Evolutionary conservation across 1,284 basidiomycete species (phyloP).

Genomic region (Ceratobasidium sp.): DNA sequence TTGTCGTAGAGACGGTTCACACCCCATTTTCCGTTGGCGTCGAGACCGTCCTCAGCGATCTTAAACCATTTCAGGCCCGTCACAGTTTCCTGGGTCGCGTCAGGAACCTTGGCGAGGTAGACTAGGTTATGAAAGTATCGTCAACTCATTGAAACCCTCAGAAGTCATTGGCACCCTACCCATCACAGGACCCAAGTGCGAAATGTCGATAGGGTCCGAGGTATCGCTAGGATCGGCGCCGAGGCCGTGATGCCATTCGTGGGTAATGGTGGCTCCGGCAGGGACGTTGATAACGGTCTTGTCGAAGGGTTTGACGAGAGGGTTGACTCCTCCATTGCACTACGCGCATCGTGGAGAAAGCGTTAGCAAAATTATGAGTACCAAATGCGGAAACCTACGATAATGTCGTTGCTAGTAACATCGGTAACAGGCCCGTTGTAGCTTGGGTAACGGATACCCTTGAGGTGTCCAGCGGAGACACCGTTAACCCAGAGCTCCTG

Average conservation of each 20-base stretch:
- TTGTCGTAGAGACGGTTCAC: background rate
- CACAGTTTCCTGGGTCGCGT: constrained; percentile 25
- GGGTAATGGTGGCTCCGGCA: constrained; percentile 38
- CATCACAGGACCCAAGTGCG: constrained; percentile 2
- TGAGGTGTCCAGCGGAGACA: background rate
- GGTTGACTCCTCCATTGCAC: constrained; percentile 37
- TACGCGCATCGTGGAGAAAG: background rate
- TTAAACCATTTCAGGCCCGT: constrained; percentile 39
- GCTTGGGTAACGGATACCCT: background rate
- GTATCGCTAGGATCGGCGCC: constrained; percentile 19
- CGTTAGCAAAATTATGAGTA: background rate
- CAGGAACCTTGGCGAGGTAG: constrained; percentile 36
- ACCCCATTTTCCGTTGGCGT: background rate
- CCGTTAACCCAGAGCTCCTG: constrained; percentile 1
- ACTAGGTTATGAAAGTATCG: constrained; percentile 36
- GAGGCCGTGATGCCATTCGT: constrained; percentile 31
- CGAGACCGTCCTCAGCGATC: background rate
- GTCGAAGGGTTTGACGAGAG: constrained; percentile 2
- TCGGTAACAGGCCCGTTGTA: constrained; percentile 37
- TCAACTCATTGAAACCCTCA: too few relatives aligned
- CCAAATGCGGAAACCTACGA: background rate
- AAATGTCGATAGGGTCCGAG: background rate
- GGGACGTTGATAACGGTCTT: constrained; percentile 36
- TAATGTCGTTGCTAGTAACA: constrained; percentile 35
- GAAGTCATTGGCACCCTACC: background rate